These are phyloP conservation scores for Citrus mangshanensis DNA, from an alignment of 345 rosid species.

Conservation along the genomic window DNA sequence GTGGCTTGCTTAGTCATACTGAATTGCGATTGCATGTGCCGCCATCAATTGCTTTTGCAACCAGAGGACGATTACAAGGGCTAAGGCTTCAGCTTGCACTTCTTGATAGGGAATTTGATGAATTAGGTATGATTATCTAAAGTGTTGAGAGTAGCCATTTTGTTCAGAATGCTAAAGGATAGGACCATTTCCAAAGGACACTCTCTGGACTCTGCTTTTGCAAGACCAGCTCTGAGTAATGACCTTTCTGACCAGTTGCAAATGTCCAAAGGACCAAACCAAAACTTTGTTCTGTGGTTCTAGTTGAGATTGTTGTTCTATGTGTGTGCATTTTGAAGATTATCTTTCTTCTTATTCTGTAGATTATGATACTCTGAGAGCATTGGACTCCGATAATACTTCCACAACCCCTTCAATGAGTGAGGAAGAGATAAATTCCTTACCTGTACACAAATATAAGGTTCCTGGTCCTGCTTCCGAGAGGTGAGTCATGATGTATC, in stretches of 20 bases:
- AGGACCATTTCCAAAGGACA: neutral
- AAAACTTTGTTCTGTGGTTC: neutral
- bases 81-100: conserved; percentile 76
- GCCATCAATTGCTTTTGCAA: conserved; percentile 64
- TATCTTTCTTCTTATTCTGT: conserved; percentile 3
- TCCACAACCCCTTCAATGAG: conserved; percentile 54
- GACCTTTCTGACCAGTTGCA: neutral
- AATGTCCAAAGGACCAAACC: conserved; percentile 1
- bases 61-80: conserved; percentile 67
- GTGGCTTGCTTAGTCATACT: conserved; percentile 64
- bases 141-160: neutral
- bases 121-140: conserved; percentile 43
- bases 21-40: conserved; percentile 69
- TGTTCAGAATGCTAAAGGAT: neutral
- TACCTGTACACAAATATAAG: conserved; percentile 65
- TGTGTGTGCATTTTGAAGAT: neutral
- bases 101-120: conserved; percentile 72
- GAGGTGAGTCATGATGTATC: conserved; percentile 30
- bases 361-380: conserved; percentile 76
- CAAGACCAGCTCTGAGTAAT: neutral
- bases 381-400: conserved; percentile 55
- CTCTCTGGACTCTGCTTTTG: neutral
- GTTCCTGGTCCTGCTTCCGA: conserved; percentile 35
- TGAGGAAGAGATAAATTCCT: conserved; percentile 73
- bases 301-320: neutral